These are phyloP conservation scores for Myxozyma lipomycoides DNA, from an alignment of 805 yeast species.

Conservation along the genomic window DNA sequence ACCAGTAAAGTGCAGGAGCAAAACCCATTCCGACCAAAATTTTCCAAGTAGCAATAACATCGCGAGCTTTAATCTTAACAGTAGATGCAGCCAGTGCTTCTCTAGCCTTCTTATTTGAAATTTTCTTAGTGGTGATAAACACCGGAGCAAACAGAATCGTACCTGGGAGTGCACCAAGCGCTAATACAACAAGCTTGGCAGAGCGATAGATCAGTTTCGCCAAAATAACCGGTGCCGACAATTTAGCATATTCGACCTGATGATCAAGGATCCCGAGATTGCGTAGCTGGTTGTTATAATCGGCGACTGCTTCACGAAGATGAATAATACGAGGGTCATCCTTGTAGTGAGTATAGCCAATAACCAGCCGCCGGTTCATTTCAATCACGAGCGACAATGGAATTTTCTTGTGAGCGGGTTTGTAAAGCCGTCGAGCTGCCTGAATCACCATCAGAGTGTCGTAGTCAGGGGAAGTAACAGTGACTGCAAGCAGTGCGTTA, in stretches of 20 bases:
- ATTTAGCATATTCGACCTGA: conserved; percentile 58
- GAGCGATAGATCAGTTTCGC: conserved; percentile 48
- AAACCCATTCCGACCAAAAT: conserved; percentile 81
- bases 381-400: conserved; percentile 84
- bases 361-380: conserved; percentile 79
- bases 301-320: conserved; percentile 58
- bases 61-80: conserved; percentile 87
- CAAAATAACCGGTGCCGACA: conserved; percentile 51
- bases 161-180: conserved; percentile 81
- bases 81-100: conserved; percentile 80
- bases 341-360: conserved; percentile 72
- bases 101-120: conserved; percentile 67
- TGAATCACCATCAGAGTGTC: conserved; percentile 86
- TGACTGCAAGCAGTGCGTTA: conserved; percentile 73
- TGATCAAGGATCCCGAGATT: conserved; percentile 66
- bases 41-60: conserved; percentile 97
- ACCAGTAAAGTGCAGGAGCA: conserved; percentile 79
- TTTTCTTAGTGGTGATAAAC: conserved; percentile 68
- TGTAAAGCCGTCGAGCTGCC: conserved; percentile 85
- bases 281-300: conserved; percentile 63
- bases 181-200: conserved; percentile 52
- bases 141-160: conserved; percentile 81
- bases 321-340: conserved; percentile 63
- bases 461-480: conserved; percentile 83
- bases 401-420: conserved; percentile 63